Evolutionary conservation across 768 basidiomycete genomes (phyloP).

Genomic region (Kwoniella dendrophila): DNA sequence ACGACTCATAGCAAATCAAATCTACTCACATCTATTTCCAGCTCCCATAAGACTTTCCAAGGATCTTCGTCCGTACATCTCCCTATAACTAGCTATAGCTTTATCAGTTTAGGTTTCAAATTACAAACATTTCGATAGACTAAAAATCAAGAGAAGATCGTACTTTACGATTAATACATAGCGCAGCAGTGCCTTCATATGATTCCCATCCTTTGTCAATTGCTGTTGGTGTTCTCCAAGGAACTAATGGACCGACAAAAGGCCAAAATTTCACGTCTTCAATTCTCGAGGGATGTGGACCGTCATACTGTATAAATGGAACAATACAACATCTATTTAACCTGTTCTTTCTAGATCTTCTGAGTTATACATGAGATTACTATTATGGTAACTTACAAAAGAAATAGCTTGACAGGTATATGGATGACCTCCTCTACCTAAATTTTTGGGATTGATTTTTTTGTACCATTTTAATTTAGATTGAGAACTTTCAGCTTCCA

Average conservation of each 20-base stretch:
- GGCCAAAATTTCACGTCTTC: slow-evolving; percentile 22
- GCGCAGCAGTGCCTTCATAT: slow-evolving; percentile 1
- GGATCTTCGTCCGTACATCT: slow-evolving; percentile 17
- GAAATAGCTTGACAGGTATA: slow-evolving; percentile 9
- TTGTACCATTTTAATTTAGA: slow-evolving; percentile 20
- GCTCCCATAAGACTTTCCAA: background rate
- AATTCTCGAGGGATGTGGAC: background rate
- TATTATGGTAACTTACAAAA: background rate
- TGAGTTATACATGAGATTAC: background rate
- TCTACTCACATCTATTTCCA: slow-evolving; percentile 8
- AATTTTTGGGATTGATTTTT: background rate
- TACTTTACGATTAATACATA: slow-evolving; percentile 6
- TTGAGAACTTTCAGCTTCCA: background rate
- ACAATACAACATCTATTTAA: background rate
- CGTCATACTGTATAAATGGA: background rate
- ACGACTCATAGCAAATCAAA: background rate
- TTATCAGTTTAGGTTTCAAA: background rate
- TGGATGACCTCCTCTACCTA: slow-evolving; percentile 10
- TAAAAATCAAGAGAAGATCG: no score
- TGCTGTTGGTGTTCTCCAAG: background rate
- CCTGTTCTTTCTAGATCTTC: background rate
- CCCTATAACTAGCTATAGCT: slow-evolving; percentile 11
- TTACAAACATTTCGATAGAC: no score
- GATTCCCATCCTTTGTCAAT: slow-evolving; percentile 1
- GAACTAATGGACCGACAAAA: slow-evolving; percentile 11